Base-by-base conservation (phyloP, 2,329 filamentous ascomycete genomes). In the Aspergillus latus region DNA sequence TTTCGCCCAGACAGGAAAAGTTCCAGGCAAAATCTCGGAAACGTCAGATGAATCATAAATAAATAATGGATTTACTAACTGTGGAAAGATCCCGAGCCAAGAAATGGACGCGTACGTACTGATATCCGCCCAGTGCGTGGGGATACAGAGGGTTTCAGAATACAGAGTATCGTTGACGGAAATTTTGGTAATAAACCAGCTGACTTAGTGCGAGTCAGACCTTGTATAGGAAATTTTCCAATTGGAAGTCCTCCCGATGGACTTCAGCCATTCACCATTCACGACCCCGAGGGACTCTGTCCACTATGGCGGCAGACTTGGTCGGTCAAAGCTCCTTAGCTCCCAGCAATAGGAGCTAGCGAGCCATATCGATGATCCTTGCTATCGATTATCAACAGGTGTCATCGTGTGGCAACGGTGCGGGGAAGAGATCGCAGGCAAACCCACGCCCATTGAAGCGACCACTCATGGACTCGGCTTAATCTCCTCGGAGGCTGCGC, bases 401-500 rank as follows among this genome's bases (percentile, higher is more conserved):
- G 52, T n/a, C 46, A 48, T 53, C 49, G 39, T 30, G 45, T 60
- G 56, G 54, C 58, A 60, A 59, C 58, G 58, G 62, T 64, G 62
- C 61, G 62, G 62, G 62, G 62, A 62, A 60, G 59, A 57, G 61
- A 63, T 64, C 59, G 53, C 57, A 58, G 52, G 56, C 58, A 60
- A 59, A 58, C 59, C 60, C 39, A 52, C 30, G 51, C 21, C 53
- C 49, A 62, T 59, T 57, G 58, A 60, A 57, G 42, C 48, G 39
- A 58, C 32, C 48, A 62, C 59, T 59, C 50, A 46, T 16, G 7
- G 49, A n/a, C 49, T 29, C 21, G 15, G 37, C 59, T 60, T 60
- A 63, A 59, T 62, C 51, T 56, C 46, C 51, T 44, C 48, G 37
- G 59, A 61, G 54, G 57, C 60, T 58, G 60, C 61, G 55, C 46